Evolutionary conservation across 1,284 basidiomycete genomes (phyloP).

Genomic region (Puccinia hordei): DNA sequence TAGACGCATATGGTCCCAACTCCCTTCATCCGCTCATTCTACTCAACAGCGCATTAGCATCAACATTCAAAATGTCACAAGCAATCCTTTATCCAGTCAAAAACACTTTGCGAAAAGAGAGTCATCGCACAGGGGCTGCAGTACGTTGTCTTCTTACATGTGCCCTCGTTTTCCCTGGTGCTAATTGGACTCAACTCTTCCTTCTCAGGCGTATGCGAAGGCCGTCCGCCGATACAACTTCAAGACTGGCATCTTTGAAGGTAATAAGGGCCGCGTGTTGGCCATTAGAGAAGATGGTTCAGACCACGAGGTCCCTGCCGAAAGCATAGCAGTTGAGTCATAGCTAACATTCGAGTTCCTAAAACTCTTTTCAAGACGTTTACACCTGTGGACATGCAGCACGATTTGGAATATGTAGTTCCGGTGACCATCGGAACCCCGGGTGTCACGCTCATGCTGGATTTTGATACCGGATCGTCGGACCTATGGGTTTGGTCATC

Average conservation of each 20-base stretch:
- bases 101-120: conserved; percentile 32
- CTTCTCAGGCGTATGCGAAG: conserved; percentile 47
- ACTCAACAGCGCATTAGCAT: conserved; percentile 9
- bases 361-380: background rate
- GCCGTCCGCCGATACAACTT: conserved; percentile 48
- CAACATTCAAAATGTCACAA: conserved; percentile 20
- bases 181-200: conserved; percentile 4
- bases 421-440: conserved; percentile 61
- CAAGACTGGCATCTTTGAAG: conserved; percentile 40
- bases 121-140: conserved; percentile 38
- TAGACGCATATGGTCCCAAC: background rate
- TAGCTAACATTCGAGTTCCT: background rate
- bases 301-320: conserved; percentile 47
- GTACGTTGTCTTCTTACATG: conserved; percentile 24
- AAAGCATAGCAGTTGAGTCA: conserved; percentile 46
- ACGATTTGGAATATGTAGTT: conserved; percentile 62
- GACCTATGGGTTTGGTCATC: conserved; percentile 60
- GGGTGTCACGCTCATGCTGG: conserved; percentile 60
- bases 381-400: conserved; percentile 55
- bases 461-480: conserved; percentile 61
- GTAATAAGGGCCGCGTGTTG: conserved; percentile 40
- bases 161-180: background rate
- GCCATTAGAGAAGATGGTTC: conserved; percentile 42
- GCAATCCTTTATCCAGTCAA: conserved; percentile 38
- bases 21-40: conserved; percentile 3